Evolutionary conservation across 164 flowering plant species (phyloP).

Genomic region (Annona squamosa): DNA sequence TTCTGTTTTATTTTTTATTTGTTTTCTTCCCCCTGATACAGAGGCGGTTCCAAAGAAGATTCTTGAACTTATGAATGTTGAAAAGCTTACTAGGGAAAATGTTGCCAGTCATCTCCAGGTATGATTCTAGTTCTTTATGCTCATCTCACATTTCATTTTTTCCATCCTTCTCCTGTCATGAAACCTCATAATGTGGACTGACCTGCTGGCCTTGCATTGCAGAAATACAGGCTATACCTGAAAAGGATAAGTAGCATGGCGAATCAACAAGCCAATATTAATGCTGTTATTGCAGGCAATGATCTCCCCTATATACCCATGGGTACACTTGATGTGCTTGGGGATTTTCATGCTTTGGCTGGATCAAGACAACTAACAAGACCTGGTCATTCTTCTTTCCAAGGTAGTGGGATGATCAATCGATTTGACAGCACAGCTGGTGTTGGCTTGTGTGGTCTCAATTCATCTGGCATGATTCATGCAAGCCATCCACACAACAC

Average conservation of each 20-base stretch:
- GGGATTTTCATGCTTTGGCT: slow-evolving; percentile 43
- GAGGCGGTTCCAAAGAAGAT: slow-evolving; percentile 96
- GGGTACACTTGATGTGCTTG: slow-evolving; percentile 47
- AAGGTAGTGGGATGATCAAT: slow-evolving; percentile 48
- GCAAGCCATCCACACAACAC: slow-evolving; percentile 34
- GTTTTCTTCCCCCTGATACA: slow-evolving; percentile 23
- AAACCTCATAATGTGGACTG: not conserved
- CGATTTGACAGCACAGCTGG: slow-evolving; percentile 52
- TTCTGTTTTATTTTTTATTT: not conserved
- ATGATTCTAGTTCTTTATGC: not conserved
- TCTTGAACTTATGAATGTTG: slow-evolving; percentile 86
- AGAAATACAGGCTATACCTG: slow-evolving; percentile 90
- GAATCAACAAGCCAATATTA: slow-evolving; percentile 48
- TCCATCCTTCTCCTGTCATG: not conserved
- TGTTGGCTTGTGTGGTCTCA: slow-evolving; percentile 37
- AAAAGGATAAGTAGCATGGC: slow-evolving; percentile 48
- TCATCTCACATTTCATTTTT: not conserved
- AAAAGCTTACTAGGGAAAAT: slow-evolving; percentile 85
- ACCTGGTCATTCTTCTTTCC: slow-evolving; percentile 29
- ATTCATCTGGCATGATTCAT: slow-evolving; percentile 45
- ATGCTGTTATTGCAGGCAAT: slow-evolving; percentile 45
- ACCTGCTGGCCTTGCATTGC: slow-evolving; percentile 20
- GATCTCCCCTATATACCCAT: slow-evolving; percentile 49
- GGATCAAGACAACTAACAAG: slow-evolving; percentile 50
- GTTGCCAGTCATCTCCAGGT: slow-evolving; percentile 98